These are phyloP conservation scores for Rubus idaeus DNA, from an alignment of 306 rosid genomes.

Conservation along the genomic window DNA sequence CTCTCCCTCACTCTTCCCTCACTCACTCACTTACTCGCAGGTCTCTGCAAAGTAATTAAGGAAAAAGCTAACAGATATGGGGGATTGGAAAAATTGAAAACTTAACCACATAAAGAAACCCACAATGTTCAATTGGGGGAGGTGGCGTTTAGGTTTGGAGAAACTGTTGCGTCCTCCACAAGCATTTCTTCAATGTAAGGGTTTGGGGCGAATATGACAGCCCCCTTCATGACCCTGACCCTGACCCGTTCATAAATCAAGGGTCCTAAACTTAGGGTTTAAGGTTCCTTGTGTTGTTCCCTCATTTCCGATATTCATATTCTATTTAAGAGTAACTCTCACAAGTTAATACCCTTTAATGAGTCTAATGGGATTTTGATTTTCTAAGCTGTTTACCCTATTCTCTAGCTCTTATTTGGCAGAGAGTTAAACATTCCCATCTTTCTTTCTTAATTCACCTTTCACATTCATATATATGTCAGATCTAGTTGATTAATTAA, in stretches of 20 bases:
- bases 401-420: neutral
- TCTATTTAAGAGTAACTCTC: slow-evolving; percentile 5
- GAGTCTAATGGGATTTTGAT: neutral
- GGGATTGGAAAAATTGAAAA: slow-evolving; percentile 33
- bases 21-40: neutral
- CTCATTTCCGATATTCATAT: slow-evolving; percentile 26
- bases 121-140: slow-evolving; percentile 17
- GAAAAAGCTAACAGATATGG: slow-evolving; percentile 13
- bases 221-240: slow-evolving; percentile 18
- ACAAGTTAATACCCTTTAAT: slow-evolving; percentile 13
- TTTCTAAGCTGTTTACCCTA: neutral
- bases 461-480: neutral
- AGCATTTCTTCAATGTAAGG: slow-evolving; percentile 39
- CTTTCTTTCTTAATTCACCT: neutral
- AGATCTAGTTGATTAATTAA: neutral
- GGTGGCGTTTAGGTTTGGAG: slow-evolving; percentile 23
- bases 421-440: neutral
- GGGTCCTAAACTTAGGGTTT: slow-evolving; percentile 35
- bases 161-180: slow-evolving; percentile 50
- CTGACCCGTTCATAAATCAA: slow-evolving; percentile 9
- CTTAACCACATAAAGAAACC: slow-evolving; percentile 30
- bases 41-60: neutral
- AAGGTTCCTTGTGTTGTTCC: slow-evolving; percentile 16
- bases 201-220: slow-evolving; percentile 51
- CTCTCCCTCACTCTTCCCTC: neutral